These are phyloP conservation scores for Jimgerdemannia lactiflua DNA, from an alignment of 192 early-diverging fungal genomes.

Conservation along the genomic window DNA sequence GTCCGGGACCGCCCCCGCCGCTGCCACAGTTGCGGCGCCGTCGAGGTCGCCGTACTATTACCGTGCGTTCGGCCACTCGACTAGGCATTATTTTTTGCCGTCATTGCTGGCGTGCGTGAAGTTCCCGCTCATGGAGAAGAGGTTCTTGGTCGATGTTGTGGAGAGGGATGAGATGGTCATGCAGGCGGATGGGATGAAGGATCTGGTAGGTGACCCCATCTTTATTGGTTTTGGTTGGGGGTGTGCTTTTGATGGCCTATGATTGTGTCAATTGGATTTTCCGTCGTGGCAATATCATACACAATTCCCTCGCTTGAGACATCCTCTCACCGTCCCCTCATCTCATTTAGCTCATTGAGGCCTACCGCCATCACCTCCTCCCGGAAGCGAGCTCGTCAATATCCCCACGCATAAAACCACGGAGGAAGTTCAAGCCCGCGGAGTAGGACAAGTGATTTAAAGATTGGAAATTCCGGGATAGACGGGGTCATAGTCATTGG, in stretches of 20 bases:
- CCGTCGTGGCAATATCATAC: background rate
- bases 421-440: background rate
- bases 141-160: constrained; percentile 25
- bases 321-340: background rate
- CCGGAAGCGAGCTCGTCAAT: background rate
- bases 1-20: background rate
- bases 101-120: constrained; percentile 29
- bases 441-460: too few species aligned
- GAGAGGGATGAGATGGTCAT: constrained; percentile 21
- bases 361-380: constrained; percentile 5
- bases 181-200: constrained; percentile 26
- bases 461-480: too few species aligned
- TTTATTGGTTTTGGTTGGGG: background rate
- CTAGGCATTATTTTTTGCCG: constrained; percentile 10
- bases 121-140: constrained; percentile 29
- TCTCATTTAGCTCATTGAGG: background rate
- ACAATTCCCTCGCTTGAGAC: background rate
- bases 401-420: background rate
- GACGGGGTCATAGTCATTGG: too few species aligned
- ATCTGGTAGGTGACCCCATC: constrained; percentile 25
- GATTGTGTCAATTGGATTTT: too few species aligned
- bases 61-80: background rate
- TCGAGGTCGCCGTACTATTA: constrained; percentile 1
- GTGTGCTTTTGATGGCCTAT: background rate
- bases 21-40: constrained; percentile 10